These are phyloP conservation scores for Rubia yunnanensis DNA, from an alignment of 257 asterid genomes.

Conservation along the genomic window DNA sequence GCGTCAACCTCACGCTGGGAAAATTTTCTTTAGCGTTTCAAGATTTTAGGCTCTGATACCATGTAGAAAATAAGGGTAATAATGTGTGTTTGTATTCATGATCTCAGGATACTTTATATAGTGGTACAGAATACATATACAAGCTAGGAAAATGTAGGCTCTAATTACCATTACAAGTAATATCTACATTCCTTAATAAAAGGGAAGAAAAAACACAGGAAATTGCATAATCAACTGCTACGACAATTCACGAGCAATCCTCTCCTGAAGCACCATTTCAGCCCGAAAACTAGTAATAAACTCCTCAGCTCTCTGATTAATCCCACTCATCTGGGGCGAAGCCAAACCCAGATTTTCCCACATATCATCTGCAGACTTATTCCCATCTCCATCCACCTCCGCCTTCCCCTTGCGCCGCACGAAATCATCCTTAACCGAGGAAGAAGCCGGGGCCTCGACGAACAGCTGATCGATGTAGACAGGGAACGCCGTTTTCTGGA, in stretches of 20 bases:
- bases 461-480: slow-evolving; percentile 57
- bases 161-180: too few species aligned
- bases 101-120: too few species aligned
- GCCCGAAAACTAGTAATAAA: slow-evolving; percentile 58
- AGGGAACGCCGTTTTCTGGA: slow-evolving; percentile 24
- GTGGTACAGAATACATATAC: too few species aligned
- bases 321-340: slow-evolving; percentile 58
- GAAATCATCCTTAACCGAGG: slow-evolving; percentile 9
- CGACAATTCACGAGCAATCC: slow-evolving; percentile 17
- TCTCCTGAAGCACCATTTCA: slow-evolving; percentile 50
- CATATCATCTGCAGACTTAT: slow-evolving; percentile 50
- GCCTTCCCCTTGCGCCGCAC: slow-evolving; percentile 1
- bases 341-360: slow-evolving; percentile 73
- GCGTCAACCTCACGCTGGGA: too few species aligned
- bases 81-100: too few species aligned
- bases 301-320: slow-evolving; percentile 76
- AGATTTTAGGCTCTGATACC: too few species aligned
- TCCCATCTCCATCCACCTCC: slow-evolving; percentile 9
- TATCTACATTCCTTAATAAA: too few species aligned
- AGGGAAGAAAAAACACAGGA: too few species aligned
- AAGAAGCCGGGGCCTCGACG: slow-evolving; percentile 22
- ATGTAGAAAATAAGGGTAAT: too few species aligned
- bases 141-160: too few species aligned
- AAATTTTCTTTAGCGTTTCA: too few species aligned
- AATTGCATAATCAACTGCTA: slow-evolving; percentile 7